A percentile compares a stretch with the other conserved stretches of the same genome.
phyloP scores from a whole-genome alignment of 129 eudicot species.

The Glebionis coronaria region DNA sequence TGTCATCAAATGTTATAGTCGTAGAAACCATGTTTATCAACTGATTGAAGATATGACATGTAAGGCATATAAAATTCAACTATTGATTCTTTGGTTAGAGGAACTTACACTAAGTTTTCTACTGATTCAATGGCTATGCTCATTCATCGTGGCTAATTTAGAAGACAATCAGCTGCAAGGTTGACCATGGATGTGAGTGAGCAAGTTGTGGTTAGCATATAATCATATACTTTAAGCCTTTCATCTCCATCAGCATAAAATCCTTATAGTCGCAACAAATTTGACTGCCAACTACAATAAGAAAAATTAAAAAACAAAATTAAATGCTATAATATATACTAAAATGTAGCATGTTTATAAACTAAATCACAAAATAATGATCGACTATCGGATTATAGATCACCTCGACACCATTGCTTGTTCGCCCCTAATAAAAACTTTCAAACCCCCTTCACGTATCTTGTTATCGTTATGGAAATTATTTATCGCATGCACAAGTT shows the following conservation, averaged over 20 bases:
- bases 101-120: conserved; percentile 67
- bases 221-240: conserved; percentile 78
- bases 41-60: too few relatives aligned
- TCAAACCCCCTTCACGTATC: conserved; percentile 94
- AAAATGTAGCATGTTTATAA: background rate
- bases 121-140: conserved; percentile 80
- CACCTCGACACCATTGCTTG: conserved; percentile 75
- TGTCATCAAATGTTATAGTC: too few relatives aligned
- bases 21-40: too few relatives aligned
- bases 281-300: conserved; percentile 64
- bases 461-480: conserved; percentile 70
- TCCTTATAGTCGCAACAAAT: conserved; percentile 63
- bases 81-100: background rate
- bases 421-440: conserved; percentile 83
- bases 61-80: too few relatives aligned
- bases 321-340: background rate
- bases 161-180: conserved; percentile 55
- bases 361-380: background rate
- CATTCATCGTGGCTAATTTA: too few relatives aligned
- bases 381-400: background rate
- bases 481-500: conserved; percentile 71
- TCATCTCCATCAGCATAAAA: conserved; percentile 82
- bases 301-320: background rate
- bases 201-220: conserved; percentile 80
- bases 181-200: conserved; percentile 79